Percentiles rank a stretch among this genome's conserved stretches.
These are phyloP conservation scores for Lasiosphaeria ovina DNA, from an alignment of 495 filamentous ascomycete genomes.

Conservation along the genomic window DNA sequence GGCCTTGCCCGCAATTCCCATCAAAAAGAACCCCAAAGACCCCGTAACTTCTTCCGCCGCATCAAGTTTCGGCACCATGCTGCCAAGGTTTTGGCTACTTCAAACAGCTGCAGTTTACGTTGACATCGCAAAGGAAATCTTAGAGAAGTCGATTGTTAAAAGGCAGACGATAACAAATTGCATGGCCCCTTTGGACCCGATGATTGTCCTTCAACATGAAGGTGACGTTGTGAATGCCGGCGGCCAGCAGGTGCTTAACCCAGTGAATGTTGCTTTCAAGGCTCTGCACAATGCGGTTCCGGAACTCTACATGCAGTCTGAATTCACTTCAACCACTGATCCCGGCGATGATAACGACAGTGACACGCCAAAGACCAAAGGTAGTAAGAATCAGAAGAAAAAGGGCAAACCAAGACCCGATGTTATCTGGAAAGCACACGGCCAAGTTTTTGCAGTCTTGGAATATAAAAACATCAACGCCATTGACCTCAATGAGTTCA, in stretches of 20 bases:
- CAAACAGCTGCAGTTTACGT: neutral
- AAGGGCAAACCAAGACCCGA: neutral
- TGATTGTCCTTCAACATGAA: neutral
- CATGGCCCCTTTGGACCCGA: neutral
- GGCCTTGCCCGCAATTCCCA: neutral
- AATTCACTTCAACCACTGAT: neutral
- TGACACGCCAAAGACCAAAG: too few species aligned
- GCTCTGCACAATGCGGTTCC: neutral
- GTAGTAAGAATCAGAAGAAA: neutral
- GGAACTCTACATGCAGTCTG: neutral
- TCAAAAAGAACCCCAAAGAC: neutral
- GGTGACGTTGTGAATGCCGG: neutral
- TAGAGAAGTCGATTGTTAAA: neutral
- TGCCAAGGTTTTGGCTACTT: neutral
- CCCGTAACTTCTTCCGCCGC: neutral
- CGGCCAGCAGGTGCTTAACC: neutral
- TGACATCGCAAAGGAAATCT: neutral
- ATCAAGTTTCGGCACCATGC: neutral
- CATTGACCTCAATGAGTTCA: neutral
- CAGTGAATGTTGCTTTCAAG: neutral
- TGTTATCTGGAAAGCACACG: neutral
- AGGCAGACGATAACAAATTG: neutral
- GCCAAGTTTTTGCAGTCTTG: neutral
- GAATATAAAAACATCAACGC: neutral
- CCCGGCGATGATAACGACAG: neutral